Evolutionary conservation across 257 asterid genomes (phyloP).

Genomic region (Solanum arcanum): DNA sequence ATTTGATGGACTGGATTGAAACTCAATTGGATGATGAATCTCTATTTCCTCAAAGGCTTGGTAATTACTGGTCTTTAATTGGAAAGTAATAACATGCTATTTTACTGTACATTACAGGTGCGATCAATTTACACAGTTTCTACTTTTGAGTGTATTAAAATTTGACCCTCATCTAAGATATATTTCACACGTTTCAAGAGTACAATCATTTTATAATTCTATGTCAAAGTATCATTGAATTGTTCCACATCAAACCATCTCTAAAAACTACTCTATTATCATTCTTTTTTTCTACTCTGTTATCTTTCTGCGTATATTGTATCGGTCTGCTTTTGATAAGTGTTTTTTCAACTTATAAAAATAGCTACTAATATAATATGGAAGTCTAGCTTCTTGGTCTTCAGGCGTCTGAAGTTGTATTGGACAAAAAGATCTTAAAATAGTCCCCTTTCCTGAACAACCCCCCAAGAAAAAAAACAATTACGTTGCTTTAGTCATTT

Average conservation of each 20-base stretch:
- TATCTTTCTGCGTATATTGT: neutral
- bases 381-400: neutral
- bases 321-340: neutral
- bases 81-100: neutral
- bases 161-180: neutral
- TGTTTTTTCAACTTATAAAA: neutral
- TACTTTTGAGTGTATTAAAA: neutral
- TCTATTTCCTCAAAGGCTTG: slow-evolving; percentile 80
- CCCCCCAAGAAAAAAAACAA: neutral
- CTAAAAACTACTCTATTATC: neutral
- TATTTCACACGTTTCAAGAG: neutral
- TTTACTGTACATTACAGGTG: neutral
- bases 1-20: slow-evolving; percentile 94
- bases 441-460: neutral
- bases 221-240: neutral
- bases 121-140: neutral
- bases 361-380: neutral
- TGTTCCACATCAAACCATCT: neutral
- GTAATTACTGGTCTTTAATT: slow-evolving; percentile 18
- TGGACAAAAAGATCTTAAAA: neutral
- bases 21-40: slow-evolving; percentile 78
- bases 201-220: neutral
- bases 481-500: neutral
- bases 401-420: neutral
- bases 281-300: neutral